Conservation (phyloP, 345 rosid species). For the Gynandropsis gynandra region DNA sequence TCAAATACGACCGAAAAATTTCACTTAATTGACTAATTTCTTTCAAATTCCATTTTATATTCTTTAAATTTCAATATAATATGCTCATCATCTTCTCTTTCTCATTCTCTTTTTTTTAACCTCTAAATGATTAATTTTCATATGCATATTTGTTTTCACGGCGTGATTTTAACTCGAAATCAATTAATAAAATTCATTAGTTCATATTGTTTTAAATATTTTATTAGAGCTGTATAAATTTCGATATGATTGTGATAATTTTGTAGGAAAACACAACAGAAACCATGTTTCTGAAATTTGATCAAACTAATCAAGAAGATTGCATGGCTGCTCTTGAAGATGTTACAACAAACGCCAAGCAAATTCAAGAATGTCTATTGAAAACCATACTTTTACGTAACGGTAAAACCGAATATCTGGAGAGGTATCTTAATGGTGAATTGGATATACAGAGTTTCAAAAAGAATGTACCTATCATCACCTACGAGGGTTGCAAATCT, state of each 20-base stretch:
- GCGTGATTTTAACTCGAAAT: too few relatives aligned
- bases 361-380: slow-evolving; percentile 48
- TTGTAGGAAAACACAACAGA: background rate
- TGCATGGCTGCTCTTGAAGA: slow-evolving; percentile 55
- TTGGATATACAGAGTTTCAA: slow-evolving; percentile 44
- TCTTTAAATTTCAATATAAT: too few relatives aligned
- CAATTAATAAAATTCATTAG: too few relatives aligned
- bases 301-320: slow-evolving; percentile 51
- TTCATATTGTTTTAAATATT: too few relatives aligned
- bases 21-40: too few relatives aligned
- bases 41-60: too few relatives aligned
- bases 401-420: slow-evolving; percentile 55
- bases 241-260: background rate
- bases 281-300: slow-evolving; percentile 52
- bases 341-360: slow-evolving; percentile 49
- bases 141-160: too few relatives aligned
- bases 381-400: slow-evolving; percentile 47
- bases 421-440: slow-evolving; percentile 37
- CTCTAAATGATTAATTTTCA: too few relatives aligned
- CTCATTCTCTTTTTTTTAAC: too few relatives aligned
- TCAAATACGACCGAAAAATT: too few relatives aligned
- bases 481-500: slow-evolving; percentile 61
- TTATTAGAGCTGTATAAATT: too few relatives aligned
- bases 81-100: too few relatives aligned
- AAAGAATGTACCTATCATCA: slow-evolving; percentile 54